phyloP scores from a whole-genome alignment of 345 rosid genomes.

The Salix purpurea region DNA sequence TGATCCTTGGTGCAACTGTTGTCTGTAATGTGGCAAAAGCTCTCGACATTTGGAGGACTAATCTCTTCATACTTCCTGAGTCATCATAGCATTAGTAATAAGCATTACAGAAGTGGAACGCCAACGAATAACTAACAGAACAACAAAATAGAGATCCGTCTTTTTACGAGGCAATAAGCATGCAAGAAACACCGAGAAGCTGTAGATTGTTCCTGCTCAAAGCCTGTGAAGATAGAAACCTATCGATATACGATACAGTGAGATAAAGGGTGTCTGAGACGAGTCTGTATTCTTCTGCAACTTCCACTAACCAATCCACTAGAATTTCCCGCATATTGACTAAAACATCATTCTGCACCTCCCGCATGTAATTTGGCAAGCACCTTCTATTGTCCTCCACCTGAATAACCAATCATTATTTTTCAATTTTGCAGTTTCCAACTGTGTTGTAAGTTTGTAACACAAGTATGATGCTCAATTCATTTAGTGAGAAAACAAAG shows the following conservation, averaged over 20 bases:
- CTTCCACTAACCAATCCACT: conserved; percentile 31
- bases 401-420: conserved; percentile 8
- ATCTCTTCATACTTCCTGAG: conserved; percentile 27
- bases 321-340: conserved; percentile 17
- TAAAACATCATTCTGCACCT: conserved; percentile 15
- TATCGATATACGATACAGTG: conserved; percentile 16
- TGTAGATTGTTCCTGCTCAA: conserved; percentile 11
- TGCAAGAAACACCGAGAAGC: conserved; percentile 25
- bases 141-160: background rate
- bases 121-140: background rate
- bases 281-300: conserved; percentile 19
- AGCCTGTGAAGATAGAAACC: conserved; percentile 17
- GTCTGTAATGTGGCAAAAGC: conserved; percentile 26
- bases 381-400: conserved; percentile 11
- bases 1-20: conserved; percentile 19
- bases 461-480: background rate
- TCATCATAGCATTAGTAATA: background rate
- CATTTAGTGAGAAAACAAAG: background rate
- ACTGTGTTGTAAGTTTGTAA: too few relatives aligned
- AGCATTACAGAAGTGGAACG: background rate
- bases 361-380: conserved; percentile 10
- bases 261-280: conserved; percentile 18
- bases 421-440: background rate
- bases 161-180: conserved; percentile 28
- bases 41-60: conserved; percentile 22